Conservation (phyloP, 2,329 filamentous ascomycete genomes). For the Passalora sequoiae region DNA sequence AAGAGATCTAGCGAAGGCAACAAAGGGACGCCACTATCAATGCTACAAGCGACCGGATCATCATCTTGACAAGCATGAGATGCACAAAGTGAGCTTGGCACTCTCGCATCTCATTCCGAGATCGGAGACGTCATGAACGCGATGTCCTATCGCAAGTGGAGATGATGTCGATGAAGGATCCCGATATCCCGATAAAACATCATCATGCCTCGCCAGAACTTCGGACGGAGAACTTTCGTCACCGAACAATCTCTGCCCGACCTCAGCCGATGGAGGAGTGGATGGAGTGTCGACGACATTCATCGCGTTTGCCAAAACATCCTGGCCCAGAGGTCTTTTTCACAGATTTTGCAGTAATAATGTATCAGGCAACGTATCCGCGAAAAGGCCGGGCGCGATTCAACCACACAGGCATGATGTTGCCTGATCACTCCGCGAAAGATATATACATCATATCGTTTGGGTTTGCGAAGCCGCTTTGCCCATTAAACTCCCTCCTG, state of each 20-base stretch:
- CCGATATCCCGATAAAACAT: slow-evolving; percentile 1
- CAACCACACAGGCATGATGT: neutral
- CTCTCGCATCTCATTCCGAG: neutral
- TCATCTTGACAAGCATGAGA: neutral
- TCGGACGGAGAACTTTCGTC: slow-evolving; percentile 12
- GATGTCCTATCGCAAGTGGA: neutral
- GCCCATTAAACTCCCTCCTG: neutral
- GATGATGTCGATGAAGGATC: neutral
- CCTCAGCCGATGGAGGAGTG: neutral
- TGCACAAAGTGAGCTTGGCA: neutral
- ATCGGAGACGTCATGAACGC: neutral
- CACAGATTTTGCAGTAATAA: neutral
- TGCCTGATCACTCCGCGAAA: neutral
- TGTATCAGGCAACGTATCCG: neutral
- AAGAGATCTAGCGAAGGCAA: neutral
- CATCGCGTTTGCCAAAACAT: neutral
- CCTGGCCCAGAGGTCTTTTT: neutral
- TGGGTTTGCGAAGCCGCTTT: neutral
- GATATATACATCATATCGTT: neutral
- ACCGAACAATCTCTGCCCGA: neutral
- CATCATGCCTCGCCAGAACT: slow-evolving; percentile 7
- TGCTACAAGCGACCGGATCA: neutral
- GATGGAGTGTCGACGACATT: neutral
- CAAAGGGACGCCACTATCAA: neutral
- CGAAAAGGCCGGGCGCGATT: neutral